Evolutionary conservation across 257 asterid species (phyloP), one percentile per base, ranked within the genome.

Genomic region (Nicotiana obtusifolia): DNA sequence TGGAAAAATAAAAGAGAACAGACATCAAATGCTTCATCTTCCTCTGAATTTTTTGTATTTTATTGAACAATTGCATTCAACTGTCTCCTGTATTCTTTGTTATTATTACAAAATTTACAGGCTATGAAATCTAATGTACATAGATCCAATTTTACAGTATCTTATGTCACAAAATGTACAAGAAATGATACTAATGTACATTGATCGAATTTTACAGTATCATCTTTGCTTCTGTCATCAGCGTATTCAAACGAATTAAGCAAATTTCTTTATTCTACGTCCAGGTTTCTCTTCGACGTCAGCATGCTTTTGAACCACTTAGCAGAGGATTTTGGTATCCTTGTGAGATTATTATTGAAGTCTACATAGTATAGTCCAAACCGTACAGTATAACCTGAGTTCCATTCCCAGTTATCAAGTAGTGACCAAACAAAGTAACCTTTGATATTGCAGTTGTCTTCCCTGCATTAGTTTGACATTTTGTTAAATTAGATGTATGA

Each of bases 391-490:
- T 91, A 95, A 8, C 98, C 98, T 90, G 90, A 82, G 90, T 95
- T 93, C 99, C 99, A 95, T 87, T 95, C 99, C 97, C 98, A 95
- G 83, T 93, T 93, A 84, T 93, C 99, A 2, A 95, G 92, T 88
- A 95, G 87, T 1, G 99, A 95, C 99, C 99, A 95, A 24, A 85
- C 90, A 82, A 95, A 95, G 77, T 93, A 95, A 1, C 98, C 99
- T 1, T 88, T 84, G 53, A 93, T 78, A 57, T 95, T 87, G 19
- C 99, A 93, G 1, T 87, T 69, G 80, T 93, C 99, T 82, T 90
- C 66, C 92, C 98, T 95, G 93, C 88, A 85, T 59, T 37, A 4
- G 15, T 71, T 19, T 35, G 10, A 28, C n/a, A 2, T 47, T 22
- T 14, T 19, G 64, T 49, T 41, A 65, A 16, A 65, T 15, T 30